Evolutionary conservation across 2,329 filamentous ascomycete genomes (phyloP).

Genomic region (Fusarium sp.): DNA sequence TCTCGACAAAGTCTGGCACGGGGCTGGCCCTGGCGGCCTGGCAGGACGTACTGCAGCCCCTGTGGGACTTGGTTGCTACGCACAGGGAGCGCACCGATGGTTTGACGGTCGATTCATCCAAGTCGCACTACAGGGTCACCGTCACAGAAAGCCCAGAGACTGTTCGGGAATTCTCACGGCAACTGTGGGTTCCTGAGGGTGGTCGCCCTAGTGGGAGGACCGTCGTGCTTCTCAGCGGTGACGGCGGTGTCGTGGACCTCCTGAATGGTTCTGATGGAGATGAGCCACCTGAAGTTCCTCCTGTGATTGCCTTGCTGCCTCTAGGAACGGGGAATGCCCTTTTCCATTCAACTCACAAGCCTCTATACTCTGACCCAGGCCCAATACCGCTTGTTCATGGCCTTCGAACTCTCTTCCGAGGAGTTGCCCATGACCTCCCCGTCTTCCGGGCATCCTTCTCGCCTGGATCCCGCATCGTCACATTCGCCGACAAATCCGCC

Average conservation of each 20-base stretch:
- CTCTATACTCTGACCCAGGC: constrained; percentile 58
- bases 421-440: constrained; percentile 66
- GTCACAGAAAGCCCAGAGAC: constrained; percentile 73
- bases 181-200: constrained; percentile 49
- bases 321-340: constrained; percentile 75
- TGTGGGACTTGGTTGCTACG: constrained; percentile 60
- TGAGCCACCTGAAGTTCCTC: constrained; percentile 39
- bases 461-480: constrained; percentile 63
- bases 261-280: constrained; percentile 70
- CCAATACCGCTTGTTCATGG: constrained; percentile 61
- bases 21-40: constrained; percentile 69
- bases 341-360: constrained; percentile 71
- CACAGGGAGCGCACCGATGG: not conserved
- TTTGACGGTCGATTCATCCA: not conserved
- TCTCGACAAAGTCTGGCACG: constrained; percentile 76
- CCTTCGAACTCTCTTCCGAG: constrained; percentile 70
- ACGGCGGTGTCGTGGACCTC: constrained; percentile 87
- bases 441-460: constrained; percentile 73
- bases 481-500: constrained; percentile 44
- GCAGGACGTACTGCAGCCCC: constrained; percentile 64
- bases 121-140: constrained; percentile 55
- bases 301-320: constrained; percentile 66
- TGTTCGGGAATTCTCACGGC: constrained; percentile 71
- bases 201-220: constrained; percentile 55
- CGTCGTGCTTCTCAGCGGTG: constrained; percentile 85